phyloP scores from a whole-genome alignment of 352 stramenopile genomes.

The Globisporangium paddicum region DNA sequence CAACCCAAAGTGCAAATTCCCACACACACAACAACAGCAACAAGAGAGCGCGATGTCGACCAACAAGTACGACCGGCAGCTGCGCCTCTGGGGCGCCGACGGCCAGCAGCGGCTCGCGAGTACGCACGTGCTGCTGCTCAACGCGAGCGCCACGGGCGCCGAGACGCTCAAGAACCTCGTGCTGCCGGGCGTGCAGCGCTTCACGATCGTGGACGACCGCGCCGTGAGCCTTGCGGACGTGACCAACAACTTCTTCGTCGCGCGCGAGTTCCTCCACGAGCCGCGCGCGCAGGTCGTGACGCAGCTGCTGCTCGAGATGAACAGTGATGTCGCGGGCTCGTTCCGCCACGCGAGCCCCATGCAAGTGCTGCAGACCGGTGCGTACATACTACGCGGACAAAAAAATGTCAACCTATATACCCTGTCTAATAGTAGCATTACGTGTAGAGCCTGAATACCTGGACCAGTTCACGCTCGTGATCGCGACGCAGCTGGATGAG shows the following conservation, averaged over 20 bases:
- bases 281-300: conserved; percentile 78
- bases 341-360: conserved; percentile 37
- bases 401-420: too few relatives aligned
- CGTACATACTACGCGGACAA: too few relatives aligned
- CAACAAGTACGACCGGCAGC: conserved; percentile 98
- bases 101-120: conserved; percentile 89
- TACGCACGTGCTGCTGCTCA: conserved; percentile 90
- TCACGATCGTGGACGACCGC: conserved; percentile 93
- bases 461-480: conserved; percentile 77
- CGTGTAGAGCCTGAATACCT: conserved; percentile 45
- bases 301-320: conserved; percentile 93
- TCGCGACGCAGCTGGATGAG: conserved; percentile 85
- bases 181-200: conserved; percentile 82
- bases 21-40: neutral
- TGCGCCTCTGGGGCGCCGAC: conserved; percentile 95
- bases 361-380: conserved; percentile 42
- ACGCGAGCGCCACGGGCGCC: conserved; percentile 89
- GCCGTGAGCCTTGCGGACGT: conserved; percentile 65
- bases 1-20: neutral
- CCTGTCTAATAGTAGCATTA: too few relatives aligned
- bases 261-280: conserved; percentile 35
- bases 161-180: conserved; percentile 99
- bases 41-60: conserved; percentile 10
- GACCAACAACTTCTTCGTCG: conserved; percentile 95
- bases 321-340: conserved; percentile 88